Evolutionary conservation across 768 basidiomycete species (phyloP).

Genomic region (Heimioporus sp.): DNA sequence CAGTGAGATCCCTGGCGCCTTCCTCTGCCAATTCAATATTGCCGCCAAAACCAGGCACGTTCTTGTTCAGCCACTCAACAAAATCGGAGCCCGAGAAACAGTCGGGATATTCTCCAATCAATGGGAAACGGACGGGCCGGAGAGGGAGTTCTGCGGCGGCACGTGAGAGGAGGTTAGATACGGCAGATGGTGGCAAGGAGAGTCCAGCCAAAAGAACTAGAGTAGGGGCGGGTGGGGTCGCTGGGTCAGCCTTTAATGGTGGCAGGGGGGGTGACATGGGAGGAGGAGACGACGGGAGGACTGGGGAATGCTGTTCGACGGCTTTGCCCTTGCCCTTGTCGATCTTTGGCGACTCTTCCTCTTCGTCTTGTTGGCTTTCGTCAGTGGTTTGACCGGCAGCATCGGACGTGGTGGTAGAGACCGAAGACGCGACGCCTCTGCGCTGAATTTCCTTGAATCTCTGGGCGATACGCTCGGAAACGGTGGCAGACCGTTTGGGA

Average conservation of each 20-base stretch:
- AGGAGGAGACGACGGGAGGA: slow-evolving; percentile 51
- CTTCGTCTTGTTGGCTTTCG: slow-evolving; percentile 29
- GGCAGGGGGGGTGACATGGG: slow-evolving; percentile 62
- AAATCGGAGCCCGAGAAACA: slow-evolving; percentile 91
- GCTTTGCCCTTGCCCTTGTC: slow-evolving; percentile 85
- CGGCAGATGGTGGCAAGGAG: slow-evolving; percentile 56
- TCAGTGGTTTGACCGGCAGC: slow-evolving; percentile 22
- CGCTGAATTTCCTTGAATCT: slow-evolving; percentile 80
- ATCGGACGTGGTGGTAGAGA: slow-evolving; percentile 27
- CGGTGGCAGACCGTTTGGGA: slow-evolving; percentile 68
- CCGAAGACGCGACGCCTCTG: slow-evolving; percentile 38
- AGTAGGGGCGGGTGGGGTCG: slow-evolving; percentile 41
- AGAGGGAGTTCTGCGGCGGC: slow-evolving; percentile 74
- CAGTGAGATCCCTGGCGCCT: slow-evolving; percentile 52
- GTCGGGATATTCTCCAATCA: slow-evolving; percentile 81
- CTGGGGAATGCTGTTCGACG: slow-evolving; percentile 36
- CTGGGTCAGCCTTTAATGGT: slow-evolving; percentile 40
- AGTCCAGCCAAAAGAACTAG: slow-evolving; percentile 78
- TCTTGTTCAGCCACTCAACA: slow-evolving; percentile 76
- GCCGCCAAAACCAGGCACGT: slow-evolving; percentile 76
- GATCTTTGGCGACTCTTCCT: slow-evolving; percentile 43
- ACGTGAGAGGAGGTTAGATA: slow-evolving; percentile 68
- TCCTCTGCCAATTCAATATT: slow-evolving; percentile 79
- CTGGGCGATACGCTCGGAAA: slow-evolving; percentile 83
- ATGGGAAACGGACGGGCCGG: slow-evolving; percentile 68